Conservation (phyloP, 1,284 basidiomycete genomes). For the Termitomyces sp. region DNA sequence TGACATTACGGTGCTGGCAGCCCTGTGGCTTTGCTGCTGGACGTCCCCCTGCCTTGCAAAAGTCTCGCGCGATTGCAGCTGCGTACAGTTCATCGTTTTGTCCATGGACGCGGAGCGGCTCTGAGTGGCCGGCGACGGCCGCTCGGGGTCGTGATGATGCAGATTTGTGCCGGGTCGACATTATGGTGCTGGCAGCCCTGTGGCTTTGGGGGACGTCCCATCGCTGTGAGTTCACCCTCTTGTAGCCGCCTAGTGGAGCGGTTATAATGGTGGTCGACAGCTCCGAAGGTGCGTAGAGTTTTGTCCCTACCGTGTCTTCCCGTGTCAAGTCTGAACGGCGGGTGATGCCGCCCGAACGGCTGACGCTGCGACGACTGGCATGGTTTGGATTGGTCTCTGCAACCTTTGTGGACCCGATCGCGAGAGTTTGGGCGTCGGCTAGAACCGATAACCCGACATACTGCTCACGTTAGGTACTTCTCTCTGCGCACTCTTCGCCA, state of each 20-base stretch:
- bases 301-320: neutral
- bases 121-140: too few species aligned
- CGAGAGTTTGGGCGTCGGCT: neutral
- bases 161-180: neutral
- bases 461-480: neutral
- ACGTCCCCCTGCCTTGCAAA: neutral
- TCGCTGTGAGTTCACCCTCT: too few species aligned
- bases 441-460: neutral
- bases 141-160: too few species aligned
- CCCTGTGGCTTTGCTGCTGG: neutral
- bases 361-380: neutral
- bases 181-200: neutral
- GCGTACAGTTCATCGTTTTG: too few species aligned
- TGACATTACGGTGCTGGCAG: neutral
- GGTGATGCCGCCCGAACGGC: too few species aligned
- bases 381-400: neutral
- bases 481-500: neutral
- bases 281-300: neutral
- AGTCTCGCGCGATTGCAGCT: too few species aligned
- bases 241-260: too few species aligned
- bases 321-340: neutral
- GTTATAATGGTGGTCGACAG: too few species aligned
- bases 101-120: too few species aligned
- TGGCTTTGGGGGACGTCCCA: neutral
- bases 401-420: neutral